These are phyloP conservation scores for Podosphaera leucotricha DNA, from an alignment of 2,329 filamentous ascomycete genomes.

Conservation along the genomic window DNA sequence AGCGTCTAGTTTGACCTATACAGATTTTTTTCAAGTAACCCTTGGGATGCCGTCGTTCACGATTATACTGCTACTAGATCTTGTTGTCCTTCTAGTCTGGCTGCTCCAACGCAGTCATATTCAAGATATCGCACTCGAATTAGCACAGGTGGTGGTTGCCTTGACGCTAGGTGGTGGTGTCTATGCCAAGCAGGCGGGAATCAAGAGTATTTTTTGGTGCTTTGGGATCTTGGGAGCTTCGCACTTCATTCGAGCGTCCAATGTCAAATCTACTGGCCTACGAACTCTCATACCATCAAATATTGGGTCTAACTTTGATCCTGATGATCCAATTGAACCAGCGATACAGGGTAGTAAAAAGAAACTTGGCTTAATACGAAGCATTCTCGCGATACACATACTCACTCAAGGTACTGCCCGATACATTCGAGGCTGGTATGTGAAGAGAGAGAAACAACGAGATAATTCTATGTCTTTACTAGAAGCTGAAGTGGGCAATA, in stretches of 20 bases:
- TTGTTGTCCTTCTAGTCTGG: conserved; percentile 65
- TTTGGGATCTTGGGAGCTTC: conserved; percentile 34
- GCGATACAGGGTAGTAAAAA: conserved; percentile 25
- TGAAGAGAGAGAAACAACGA: conserved; percentile 33
- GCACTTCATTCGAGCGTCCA: conserved; percentile 12
- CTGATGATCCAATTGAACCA: conserved; percentile 25
- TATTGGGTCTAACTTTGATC: conserved; percentile 10
- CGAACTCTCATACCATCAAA: conserved; percentile 12
- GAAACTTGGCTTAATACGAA: conserved; percentile 42
- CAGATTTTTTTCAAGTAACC: conserved; percentile 76
- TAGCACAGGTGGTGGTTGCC: conserved; percentile 83
- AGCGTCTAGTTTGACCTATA: conserved; percentile 46
- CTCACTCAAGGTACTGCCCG: conserved; percentile 49
- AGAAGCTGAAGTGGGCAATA: conserved; percentile 42
- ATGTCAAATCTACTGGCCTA: conserved; percentile 11
- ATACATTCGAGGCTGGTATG: conserved; percentile 45
- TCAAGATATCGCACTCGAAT: conserved; percentile 69
- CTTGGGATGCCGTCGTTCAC: conserved; percentile 67
- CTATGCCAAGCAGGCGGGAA: conserved; percentile 40
- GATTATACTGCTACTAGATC: conserved; percentile 64
- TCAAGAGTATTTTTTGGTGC: conserved; percentile 48
- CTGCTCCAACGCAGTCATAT: conserved; percentile 69
- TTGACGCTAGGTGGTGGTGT: conserved; percentile 70
- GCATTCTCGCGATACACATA: conserved; percentile 50
- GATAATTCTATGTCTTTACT: conserved; percentile 23